phyloP scores from a whole-genome alignment of 2,329 filamentous ascomycete genomes.

The Seiridium unicorne region DNA sequence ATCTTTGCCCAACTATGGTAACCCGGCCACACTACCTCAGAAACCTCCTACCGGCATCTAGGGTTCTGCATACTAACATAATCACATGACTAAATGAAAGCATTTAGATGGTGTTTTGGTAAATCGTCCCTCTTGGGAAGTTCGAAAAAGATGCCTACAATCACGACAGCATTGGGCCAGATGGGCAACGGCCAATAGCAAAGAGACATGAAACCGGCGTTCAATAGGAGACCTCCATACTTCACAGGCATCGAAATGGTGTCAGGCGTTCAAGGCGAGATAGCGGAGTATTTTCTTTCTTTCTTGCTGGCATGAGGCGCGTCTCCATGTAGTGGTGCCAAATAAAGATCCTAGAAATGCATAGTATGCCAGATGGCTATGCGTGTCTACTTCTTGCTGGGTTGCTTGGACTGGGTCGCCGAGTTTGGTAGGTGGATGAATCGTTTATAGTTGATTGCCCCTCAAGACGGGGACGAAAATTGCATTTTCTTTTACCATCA shows the following conservation, averaged over 20 bases:
- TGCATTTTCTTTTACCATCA: not conserved
- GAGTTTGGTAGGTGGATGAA: not conserved
- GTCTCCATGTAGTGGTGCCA: not conserved
- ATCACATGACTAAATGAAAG: constrained; percentile 13
- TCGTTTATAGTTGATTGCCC: not conserved
- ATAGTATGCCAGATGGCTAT: not conserved
- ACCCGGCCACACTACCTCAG: constrained; percentile 58
- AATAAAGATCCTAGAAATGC: not conserved
- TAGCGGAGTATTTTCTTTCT: not conserved
- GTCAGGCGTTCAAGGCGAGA: constrained; percentile 2
- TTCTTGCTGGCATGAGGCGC: not conserved
- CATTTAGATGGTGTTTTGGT: constrained; percentile 16
- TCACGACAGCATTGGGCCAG: not conserved
- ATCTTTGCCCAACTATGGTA: constrained; percentile 57
- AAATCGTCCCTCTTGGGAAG: constrained; percentile 29
- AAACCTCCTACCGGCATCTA: constrained; percentile 54
- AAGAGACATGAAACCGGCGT: not conserved
- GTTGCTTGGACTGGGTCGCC: not conserved
- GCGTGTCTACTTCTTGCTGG: not conserved
- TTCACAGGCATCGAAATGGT: constrained; percentile 1
- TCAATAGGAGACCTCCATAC: not conserved
- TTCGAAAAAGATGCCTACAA: constrained; percentile 29
- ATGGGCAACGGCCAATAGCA: not conserved
- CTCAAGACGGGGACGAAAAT: not conserved
- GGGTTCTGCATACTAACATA: constrained; percentile 19